Percentiles rank a stretch among this genome's conserved stretches.
Evolutionary conservation across 2,329 filamentous ascomycete genomes (phyloP).

Genomic region (Colletotrichum ledebouriae): DNA sequence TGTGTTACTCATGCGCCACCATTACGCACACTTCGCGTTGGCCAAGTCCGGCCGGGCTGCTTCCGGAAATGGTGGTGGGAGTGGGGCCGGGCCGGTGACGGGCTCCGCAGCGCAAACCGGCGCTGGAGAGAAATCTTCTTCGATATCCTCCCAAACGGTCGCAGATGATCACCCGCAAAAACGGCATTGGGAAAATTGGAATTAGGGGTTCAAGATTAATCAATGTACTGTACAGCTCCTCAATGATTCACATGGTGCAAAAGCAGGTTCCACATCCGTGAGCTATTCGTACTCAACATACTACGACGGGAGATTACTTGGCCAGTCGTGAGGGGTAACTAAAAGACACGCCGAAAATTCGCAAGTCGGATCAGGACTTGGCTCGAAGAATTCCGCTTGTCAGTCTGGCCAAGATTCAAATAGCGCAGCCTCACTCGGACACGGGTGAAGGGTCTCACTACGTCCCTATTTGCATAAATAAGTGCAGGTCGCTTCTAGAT

Average conservation of each 20-base stretch:
- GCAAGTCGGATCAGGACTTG: neutral
- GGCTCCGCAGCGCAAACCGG: neutral
- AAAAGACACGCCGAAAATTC: neutral
- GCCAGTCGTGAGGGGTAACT: too few species aligned
- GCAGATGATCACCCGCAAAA: too few species aligned
- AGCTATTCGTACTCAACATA: too few species aligned
- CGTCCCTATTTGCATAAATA: constrained; percentile 5
- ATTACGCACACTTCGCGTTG: neutral
- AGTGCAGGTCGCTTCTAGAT: neutral
- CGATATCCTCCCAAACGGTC: neutral
- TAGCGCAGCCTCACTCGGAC: neutral
- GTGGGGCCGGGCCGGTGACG: constrained; percentile 18
- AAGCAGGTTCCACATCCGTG: too few species aligned
- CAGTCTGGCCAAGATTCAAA: neutral
- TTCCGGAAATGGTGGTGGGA: neutral
- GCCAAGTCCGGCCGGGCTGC: neutral
- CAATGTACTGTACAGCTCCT: too few species aligned
- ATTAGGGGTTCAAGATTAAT: too few species aligned
- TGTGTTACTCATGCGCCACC: constrained; percentile 1
- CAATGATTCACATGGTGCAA: too few species aligned
- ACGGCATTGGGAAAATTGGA: too few species aligned
- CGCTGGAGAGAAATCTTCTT: neutral
- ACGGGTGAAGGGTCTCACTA: neutral
- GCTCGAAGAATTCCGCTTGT: neutral
- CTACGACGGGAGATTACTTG: too few species aligned